Conservation (phyloP, 768 basidiomycete genomes). For the Cystofilobasidium capitatum region DNA sequence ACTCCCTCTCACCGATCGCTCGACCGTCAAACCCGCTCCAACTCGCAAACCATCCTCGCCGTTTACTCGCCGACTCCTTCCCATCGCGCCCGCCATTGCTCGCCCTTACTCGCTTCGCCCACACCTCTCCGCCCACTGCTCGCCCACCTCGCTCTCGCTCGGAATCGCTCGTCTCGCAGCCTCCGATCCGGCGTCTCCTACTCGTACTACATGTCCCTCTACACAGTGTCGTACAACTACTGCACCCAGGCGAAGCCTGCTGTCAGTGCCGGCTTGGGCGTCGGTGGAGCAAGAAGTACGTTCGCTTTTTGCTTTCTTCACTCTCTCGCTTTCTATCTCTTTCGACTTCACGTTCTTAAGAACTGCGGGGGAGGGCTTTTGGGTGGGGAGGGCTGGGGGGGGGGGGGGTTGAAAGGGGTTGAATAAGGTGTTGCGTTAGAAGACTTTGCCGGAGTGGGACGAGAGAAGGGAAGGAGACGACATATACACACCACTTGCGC, state of each 20-base stretch:
- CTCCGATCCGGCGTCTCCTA: conserved; percentile 39
- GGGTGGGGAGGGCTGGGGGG: too few species aligned
- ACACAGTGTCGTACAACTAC: conserved; percentile 96
- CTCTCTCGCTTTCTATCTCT: not conserved
- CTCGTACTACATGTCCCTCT: conserved; percentile 46
- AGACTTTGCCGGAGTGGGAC: too few species aligned
- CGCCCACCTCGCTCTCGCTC: not conserved
- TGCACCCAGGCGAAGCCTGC: conserved; percentile 49
- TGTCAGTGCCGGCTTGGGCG: not conserved
- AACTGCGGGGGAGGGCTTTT: too few species aligned
- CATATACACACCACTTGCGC: too few species aligned
- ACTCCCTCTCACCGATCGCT: too few species aligned
- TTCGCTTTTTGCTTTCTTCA: not conserved
- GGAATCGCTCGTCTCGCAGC: too few species aligned
- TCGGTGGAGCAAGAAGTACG: conserved; percentile 14
- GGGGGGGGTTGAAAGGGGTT: too few species aligned
- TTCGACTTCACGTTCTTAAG: too few species aligned
- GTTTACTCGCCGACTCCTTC: not conserved
- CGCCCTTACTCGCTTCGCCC: not conserved
- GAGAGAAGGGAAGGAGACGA: too few species aligned
- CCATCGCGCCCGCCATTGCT: not conserved
- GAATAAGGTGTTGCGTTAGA: too few species aligned
- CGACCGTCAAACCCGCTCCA: too few species aligned
- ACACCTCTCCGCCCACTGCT: not conserved
- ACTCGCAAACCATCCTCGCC: not conserved